Evolutionary conservation across 179 eudicot genomes (phyloP).

Genomic region (Vitellaria paradoxa): DNA sequence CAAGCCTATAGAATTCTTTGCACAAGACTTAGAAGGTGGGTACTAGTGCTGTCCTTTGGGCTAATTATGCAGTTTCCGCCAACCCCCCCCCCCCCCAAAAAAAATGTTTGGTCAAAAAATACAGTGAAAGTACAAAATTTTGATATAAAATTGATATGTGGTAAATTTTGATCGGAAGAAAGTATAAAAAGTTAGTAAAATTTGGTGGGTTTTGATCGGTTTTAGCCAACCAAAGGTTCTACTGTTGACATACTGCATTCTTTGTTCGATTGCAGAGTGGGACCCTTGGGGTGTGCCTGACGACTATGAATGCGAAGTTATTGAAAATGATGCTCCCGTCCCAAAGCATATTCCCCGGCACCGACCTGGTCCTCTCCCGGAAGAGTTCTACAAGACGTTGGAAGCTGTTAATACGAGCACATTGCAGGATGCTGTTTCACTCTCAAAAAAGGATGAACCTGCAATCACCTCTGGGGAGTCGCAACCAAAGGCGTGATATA

Average conservation of each 20-base stretch:
- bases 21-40: not conserved
- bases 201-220: too few relatives aligned
- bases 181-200: too few relatives aligned
- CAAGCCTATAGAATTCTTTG: not conserved
- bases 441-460: slow-evolving; percentile 37
- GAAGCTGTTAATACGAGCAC: slow-evolving; percentile 39
- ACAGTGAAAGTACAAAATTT: too few relatives aligned
- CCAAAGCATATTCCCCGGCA: slow-evolving; percentile 81
- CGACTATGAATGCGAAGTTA: slow-evolving; percentile 79
- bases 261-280: slow-evolving; percentile 57
- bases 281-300: slow-evolving; percentile 84
- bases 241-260: not conserved
- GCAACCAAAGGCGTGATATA: slow-evolving; percentile 22
- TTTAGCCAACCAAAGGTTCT: not conserved
- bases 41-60: not conserved
- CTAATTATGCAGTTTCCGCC: too few relatives aligned
- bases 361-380: slow-evolving; percentile 79
- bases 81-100: too few relatives aligned
- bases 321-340: slow-evolving; percentile 80
- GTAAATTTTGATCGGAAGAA: too few relatives aligned
- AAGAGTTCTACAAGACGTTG: slow-evolving; percentile 71
- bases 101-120: too few relatives aligned
- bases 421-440: slow-evolving; percentile 24
- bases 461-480: slow-evolving; percentile 39
- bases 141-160: too few relatives aligned